phyloP scores from a whole-genome alignment of 345 rosid species.

The Odontarrhena argentea region DNA sequence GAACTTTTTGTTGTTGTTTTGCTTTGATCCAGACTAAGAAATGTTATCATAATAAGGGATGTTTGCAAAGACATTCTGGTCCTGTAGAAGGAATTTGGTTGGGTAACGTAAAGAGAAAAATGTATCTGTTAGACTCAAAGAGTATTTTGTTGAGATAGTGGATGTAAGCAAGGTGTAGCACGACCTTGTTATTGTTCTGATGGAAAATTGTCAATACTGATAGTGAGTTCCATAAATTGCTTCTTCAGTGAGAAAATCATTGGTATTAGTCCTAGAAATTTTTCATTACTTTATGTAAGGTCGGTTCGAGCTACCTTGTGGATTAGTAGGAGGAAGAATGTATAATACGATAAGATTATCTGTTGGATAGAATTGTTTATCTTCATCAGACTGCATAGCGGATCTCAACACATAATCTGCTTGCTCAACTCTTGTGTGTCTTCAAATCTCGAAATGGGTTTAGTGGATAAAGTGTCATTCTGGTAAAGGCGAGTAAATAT shows the following conservation, averaged over 20 bases:
- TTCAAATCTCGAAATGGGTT: neutral
- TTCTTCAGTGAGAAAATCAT: neutral
- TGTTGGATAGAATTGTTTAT: neutral
- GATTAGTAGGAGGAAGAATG: slow-evolving; percentile 5
- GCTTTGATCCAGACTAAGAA: slow-evolving; percentile 2
- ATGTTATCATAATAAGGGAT: slow-evolving; percentile 2
- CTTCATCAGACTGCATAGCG: neutral
- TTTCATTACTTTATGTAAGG: neutral
- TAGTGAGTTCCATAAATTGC: neutral
- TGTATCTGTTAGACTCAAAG: neutral
- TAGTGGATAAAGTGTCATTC: neutral
- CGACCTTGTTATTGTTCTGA: neutral
- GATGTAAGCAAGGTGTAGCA: neutral
- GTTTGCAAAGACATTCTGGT: neutral
- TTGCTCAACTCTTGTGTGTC: neutral
- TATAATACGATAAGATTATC: neutral
- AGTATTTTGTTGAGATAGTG: neutral
- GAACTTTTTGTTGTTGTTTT: slow-evolving; percentile 8
- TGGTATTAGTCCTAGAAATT: slow-evolving; percentile 19
- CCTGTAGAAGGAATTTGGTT: neutral
- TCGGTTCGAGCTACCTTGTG: neutral
- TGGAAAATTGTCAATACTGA: neutral
- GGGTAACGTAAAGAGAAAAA: slow-evolving; percentile 9
- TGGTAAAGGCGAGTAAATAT: slow-evolving; percentile 1
- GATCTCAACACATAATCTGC: neutral